Base-by-base conservation (phyloP, 2,329 filamentous ascomycete genomes). In the Phyllosticta citribraziliensis region DNA sequence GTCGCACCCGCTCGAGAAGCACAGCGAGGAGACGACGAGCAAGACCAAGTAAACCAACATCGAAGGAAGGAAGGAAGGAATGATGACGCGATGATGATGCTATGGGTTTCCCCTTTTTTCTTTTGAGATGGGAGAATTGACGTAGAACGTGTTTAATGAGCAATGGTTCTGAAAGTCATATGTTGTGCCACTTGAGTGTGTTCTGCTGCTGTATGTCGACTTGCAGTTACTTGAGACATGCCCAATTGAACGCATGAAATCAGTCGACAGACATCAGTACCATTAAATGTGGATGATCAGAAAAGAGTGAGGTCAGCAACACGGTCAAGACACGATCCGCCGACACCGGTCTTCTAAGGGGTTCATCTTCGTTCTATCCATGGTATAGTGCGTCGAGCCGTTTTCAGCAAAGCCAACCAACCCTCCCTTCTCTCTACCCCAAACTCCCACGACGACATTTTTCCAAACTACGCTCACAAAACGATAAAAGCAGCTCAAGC, bases 1-100 rank as follows among this genome's bases (percentile, higher is more conserved):
- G 12, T 81, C 80, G 67, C 83, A 84, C 3, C 74, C 80, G 1
- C 76, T 89, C 56, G 86, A 87, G 47, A 82, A 88, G 58, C 76
- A 78, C 14, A 73, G 85, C 1, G 76, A 83, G 68, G 79, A 82
- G 54, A 88, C 85, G 72, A 86, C 86, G 58, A 75, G 76, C 60
- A 88, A 88, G 76, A 73, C 40, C 14, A 47, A 47, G 40, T 47
- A 47, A 47, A 40, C 5, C 33, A 14, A 40, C 22, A 5, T 72
- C 66, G 60, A 63, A 65, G 56, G 51, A 27, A 24, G 66, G 60
- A 63, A 65, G 56, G 51, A 27, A 24, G 47, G 40, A 53, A 40
- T 17, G n/a, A 1, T n/a, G 6, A n/a, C 3, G 8, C 5, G 14
- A 47, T n/a, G n/a, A 47, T 19, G 4, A 47, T 6, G 27, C 6